Evolutionary conservation across 192 early-diverging fungal genomes (phyloP).

Genomic region (Gryganskiella cystojenkinii): DNA sequence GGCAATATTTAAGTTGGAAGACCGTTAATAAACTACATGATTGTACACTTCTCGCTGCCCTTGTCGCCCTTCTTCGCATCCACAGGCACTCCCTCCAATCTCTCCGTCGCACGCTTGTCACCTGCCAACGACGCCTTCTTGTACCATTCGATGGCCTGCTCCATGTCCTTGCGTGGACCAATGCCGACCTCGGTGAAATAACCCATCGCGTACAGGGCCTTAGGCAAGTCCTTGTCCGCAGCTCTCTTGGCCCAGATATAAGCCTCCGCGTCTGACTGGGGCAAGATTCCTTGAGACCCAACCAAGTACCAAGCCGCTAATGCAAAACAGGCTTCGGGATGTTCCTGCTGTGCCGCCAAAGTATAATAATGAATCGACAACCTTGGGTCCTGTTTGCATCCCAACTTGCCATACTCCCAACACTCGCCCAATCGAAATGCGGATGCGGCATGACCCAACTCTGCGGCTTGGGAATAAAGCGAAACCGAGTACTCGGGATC

Average conservation of each 20-base stretch:
- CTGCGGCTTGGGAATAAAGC: slow-evolving; percentile 70
- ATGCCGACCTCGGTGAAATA: slow-evolving; percentile 77
- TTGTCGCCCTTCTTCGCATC: slow-evolving; percentile 53
- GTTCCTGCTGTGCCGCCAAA: slow-evolving; percentile 71
- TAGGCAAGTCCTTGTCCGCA: slow-evolving; percentile 68
- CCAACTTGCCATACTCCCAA: slow-evolving; percentile 72
- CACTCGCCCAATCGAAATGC: slow-evolving; percentile 69
- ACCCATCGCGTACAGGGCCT: slow-evolving; percentile 73
- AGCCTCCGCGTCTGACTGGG: slow-evolving; percentile 72
- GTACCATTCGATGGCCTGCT: slow-evolving; percentile 70
- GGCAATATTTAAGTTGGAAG: background rate
- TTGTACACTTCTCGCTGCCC: slow-evolving; percentile 57
- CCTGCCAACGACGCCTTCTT: slow-evolving; percentile 73
- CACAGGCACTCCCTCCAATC: slow-evolving; percentile 61
- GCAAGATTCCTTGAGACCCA: slow-evolving; percentile 63
- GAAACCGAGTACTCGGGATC: slow-evolving; percentile 71
- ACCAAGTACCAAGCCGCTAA: slow-evolving; percentile 76
- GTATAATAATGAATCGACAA: slow-evolving; percentile 70
- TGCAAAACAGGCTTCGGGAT: slow-evolving; percentile 72
- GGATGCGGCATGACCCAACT: slow-evolving; percentile 73
- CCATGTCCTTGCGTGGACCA: slow-evolving; percentile 64
- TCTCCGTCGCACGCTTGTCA: slow-evolving; percentile 67
- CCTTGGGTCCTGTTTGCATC: slow-evolving; percentile 63
- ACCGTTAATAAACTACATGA: slow-evolving; percentile 35
- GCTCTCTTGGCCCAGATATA: slow-evolving; percentile 72